A percentile compares a stretch with the other conserved stretches of the same genome.
These are phyloP conservation scores for Besnoitia besnoiti DNA, from an alignment of 169 alveolate species.

Conservation along the genomic window DNA sequence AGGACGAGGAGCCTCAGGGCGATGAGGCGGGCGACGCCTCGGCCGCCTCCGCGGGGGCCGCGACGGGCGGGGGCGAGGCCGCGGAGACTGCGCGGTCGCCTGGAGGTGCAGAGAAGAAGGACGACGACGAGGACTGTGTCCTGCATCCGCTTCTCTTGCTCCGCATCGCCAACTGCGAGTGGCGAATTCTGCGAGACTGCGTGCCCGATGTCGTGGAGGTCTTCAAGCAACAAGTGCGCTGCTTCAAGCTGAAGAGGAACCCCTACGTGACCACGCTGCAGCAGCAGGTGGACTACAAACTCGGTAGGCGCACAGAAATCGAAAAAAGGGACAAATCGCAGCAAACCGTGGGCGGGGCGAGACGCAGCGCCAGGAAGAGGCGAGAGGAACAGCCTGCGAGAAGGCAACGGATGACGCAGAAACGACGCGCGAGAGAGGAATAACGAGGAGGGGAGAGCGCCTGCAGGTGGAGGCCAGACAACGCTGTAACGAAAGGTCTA, in stretches of 20 bases:
- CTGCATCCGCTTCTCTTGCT: slow-evolving; percentile 44
- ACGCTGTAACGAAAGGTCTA: no score
- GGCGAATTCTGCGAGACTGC: slow-evolving; percentile 17
- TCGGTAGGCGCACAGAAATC: neutral
- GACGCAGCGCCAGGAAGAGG: neutral
- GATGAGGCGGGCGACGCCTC: neutral
- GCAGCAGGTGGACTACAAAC: slow-evolving; percentile 25
- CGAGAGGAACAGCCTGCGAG: neutral
- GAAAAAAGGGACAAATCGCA: neutral
- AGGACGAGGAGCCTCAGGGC: neutral
- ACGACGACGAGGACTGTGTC: neutral
- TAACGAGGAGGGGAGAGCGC: neutral
- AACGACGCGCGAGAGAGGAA: neutral
- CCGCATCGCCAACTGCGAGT: slow-evolving; percentile 60
- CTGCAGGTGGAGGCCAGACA: no score
- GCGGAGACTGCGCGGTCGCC: neutral
- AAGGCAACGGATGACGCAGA: neutral
- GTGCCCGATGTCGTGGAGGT: slow-evolving; percentile 18
- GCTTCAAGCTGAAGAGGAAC: slow-evolving; percentile 28
- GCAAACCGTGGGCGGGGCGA: neutral
- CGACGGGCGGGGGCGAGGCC: neutral
- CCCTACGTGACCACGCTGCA: slow-evolving; percentile 29
- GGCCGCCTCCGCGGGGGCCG: neutral
- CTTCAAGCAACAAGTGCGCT: slow-evolving; percentile 9
- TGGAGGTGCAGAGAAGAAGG: neutral